phyloP scores from a whole-genome alignment of 805 yeast species.

The Tetrapisispora taiwanensis region DNA sequence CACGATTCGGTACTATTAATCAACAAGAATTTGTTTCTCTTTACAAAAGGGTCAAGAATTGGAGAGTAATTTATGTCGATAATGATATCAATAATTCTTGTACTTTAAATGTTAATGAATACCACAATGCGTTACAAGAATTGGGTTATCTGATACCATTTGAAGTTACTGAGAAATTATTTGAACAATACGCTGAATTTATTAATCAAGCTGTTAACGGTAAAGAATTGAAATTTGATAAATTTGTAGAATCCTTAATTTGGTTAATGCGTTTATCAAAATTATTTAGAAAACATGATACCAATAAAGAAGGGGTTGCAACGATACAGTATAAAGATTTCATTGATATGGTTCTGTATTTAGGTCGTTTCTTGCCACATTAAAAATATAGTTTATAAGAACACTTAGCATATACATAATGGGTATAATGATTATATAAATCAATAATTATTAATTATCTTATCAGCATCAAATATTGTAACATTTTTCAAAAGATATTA shows the following conservation, averaged over 20 bases:
- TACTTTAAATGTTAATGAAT: conserved; percentile 25
- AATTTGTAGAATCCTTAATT: conserved; percentile 71
- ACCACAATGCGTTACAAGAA: conserved; percentile 27
- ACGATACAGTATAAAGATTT: conserved; percentile 57
- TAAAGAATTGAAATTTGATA: conserved; percentile 55
- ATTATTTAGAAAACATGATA: conserved; percentile 66
- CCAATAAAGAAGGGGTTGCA: conserved; percentile 64
- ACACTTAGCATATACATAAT: too few species aligned
- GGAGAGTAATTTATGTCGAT: conserved; percentile 30
- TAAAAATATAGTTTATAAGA: conserved; percentile 1
- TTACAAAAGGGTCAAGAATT: conserved; percentile 26
- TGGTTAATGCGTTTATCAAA: conserved; percentile 71
- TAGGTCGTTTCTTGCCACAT: conserved; percentile 29
- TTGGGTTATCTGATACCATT: conserved; percentile 28
- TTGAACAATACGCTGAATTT: conserved; percentile 29
- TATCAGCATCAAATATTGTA: too few species aligned
- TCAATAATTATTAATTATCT: too few species aligned
- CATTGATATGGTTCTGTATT: conserved; percentile 40
- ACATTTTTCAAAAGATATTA: too few species aligned
- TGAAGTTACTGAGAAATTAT: conserved; percentile 28
- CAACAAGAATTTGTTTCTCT: conserved; percentile 26
- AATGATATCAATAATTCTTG: conserved; percentile 28
- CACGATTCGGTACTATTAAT: conserved; percentile 28
- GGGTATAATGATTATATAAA: too few species aligned
- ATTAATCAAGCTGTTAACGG: conserved; percentile 21